Evolutionary conservation across 176 grass and related monocot genomes (phyloP).

Genomic region (Pontederia crassipes): DNA sequence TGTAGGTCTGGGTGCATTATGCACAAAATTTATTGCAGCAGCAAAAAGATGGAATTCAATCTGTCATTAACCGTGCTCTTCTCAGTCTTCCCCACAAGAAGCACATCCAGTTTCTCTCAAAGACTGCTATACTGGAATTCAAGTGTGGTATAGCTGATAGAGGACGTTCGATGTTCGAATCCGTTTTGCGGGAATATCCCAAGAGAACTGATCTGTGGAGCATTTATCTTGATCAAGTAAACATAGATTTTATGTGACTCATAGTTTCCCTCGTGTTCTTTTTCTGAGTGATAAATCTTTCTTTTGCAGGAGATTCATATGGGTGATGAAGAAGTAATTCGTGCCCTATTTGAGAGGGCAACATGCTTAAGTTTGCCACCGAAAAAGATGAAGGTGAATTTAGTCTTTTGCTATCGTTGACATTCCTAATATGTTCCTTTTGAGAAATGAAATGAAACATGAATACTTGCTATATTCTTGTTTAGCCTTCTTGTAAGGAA

Average conservation of each 20-base stretch:
- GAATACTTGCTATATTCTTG: not conserved
- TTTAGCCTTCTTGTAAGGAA: too few relatives aligned
- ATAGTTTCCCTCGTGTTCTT: conserved; percentile 5
- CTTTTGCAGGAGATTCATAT: conserved; percentile 59
- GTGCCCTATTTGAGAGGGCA: conserved; percentile 64
- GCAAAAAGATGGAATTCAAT: conserved; percentile 48
- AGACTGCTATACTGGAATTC: conserved; percentile 86
- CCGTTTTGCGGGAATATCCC: conserved; percentile 70
- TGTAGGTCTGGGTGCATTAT: conserved; percentile 69
- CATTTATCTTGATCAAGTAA: conserved; percentile 95
- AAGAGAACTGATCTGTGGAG: conserved; percentile 97
- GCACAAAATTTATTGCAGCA: conserved; percentile 60
- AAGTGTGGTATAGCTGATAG: conserved; percentile 63
- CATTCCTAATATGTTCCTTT: conserved; percentile 2
- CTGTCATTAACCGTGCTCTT: conserved; percentile 66
- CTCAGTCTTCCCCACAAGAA: conserved; percentile 69
- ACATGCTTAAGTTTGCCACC: conserved; percentile 79
- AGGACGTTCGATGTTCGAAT: conserved; percentile 90
- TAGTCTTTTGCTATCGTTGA: not conserved
- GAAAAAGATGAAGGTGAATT: conserved; percentile 88
- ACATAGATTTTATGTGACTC: conserved; percentile 10
- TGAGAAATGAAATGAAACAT: too few relatives aligned
- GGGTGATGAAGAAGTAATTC: conserved; percentile 64
- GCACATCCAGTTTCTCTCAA: conserved; percentile 69
- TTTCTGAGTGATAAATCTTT: conserved; percentile 12